Evolutionary conservation across 2,329 filamentous ascomycete genomes (phyloP).

Genomic region (Trichoderma oligosporum): DNA sequence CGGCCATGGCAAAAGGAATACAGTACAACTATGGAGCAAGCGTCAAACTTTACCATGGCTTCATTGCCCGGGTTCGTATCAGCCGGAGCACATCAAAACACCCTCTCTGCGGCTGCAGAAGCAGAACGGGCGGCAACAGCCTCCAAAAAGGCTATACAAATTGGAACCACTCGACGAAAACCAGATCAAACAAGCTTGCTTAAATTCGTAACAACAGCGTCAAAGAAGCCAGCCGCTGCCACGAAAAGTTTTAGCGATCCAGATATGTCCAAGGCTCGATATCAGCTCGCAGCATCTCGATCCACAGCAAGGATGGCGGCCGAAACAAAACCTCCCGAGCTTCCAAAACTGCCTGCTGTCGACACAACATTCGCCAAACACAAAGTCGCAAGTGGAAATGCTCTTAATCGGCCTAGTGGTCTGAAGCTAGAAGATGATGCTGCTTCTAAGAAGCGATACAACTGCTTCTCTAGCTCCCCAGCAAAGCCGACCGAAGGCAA

Average conservation of each 20-base stretch:
- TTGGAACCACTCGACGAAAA: conserved; percentile 32
- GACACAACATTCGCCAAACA: conserved; percentile 36
- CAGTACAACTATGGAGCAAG: conserved; percentile 59
- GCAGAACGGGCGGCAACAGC: conserved; percentile 22
- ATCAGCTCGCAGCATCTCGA: conserved; percentile 27
- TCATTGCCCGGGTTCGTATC: conserved; percentile 59
- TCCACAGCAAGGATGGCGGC: conserved; percentile 21
- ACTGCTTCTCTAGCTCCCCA: conserved; percentile 58
- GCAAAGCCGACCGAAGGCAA: conserved; percentile 30
- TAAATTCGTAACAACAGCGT: conserved; percentile 35
- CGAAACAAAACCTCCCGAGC: conserved; percentile 9
- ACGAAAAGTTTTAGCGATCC: conserved; percentile 20
- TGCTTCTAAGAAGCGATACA: conserved; percentile 45
- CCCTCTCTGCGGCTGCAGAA: conserved; percentile 29
- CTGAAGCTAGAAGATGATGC: conserved; percentile 24
- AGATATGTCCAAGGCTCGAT: conserved; percentile 25
- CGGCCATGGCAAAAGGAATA: conserved; percentile 44
- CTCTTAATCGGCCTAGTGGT: conserved; percentile 35
- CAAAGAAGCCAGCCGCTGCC: conserved; percentile 20
- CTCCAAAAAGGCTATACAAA: conserved; percentile 20
- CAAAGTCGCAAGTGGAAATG: conserved; percentile 39
- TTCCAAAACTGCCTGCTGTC: conserved; percentile 24
- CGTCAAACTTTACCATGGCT: conserved; percentile 56
- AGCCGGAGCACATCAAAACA: conserved; percentile 51
- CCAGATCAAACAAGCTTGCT: conserved; percentile 42